Base-by-base conservation (phyloP, 768 basidiomycete genomes). In the Russula compacta region DNA sequence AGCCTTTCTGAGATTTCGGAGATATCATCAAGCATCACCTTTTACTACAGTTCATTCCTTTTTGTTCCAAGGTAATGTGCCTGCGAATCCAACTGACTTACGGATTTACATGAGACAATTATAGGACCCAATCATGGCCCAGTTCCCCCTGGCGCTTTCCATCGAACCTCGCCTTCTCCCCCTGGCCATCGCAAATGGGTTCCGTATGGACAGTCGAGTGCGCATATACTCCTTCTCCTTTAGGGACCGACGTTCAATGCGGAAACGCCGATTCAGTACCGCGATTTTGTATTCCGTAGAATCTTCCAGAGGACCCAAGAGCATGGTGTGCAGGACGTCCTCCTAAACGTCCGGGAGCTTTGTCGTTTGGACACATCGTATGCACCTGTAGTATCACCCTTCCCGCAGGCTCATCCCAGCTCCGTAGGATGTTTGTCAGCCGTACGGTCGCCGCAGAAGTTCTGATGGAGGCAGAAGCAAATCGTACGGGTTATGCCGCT, bases 231-330 rank as follows among this genome's bases (percentile, higher is more conserved):
- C 50, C 38, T 53, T 42, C 11, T n/a, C 17, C n/a, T 49, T 42
- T 35, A 0, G 4, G 4, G 17, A 3, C 35, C 7, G 5, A 10
- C 11, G 29, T 24, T 53, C 32, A 57, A 47, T 44, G 11, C 19
- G 21, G 24, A 5, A 32, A 47, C 53, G 33, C 38, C 62, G 33
- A 36, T 40, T 33, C 63, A 90, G 87, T 88, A 90, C 70, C 86
- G 87, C 49, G 84, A 90, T 69, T 91, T 89, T 67, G 83, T 91
- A n/a, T 89, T 91, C 70, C 85, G 89, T 50, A 89, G 89, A 71
- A 89, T 90, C 82, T 90, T 90, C 64, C 86, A 89, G 71, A 81
- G 82, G 63, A 77, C 78, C 21, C 78, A 77, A 59, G 84, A 83
- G 17, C 76, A 77, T 29, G 77, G 79, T 44, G 74, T 80, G 12